phyloP scores from a whole-genome alignment of 1,284 basidiomycete species.

The Anthracocystis panici-leucophaei region DNA sequence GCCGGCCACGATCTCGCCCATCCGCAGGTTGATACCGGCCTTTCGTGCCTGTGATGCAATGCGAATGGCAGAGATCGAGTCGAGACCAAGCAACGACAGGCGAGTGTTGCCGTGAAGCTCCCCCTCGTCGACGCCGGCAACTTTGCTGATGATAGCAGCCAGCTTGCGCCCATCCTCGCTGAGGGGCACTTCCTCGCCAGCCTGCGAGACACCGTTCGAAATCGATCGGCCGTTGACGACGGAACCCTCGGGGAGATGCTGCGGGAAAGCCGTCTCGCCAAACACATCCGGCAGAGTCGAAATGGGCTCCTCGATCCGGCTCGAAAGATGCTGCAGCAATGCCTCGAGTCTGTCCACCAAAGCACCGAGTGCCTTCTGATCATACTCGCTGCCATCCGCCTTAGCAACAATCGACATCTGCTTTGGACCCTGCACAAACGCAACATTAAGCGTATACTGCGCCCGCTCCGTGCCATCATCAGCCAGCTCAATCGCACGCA shows the following conservation, averaged over 20 bases:
- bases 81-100: constrained; percentile 58
- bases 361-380: constrained; percentile 16
- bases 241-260: constrained; percentile 8
- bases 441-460: constrained; percentile 64
- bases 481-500: constrained; percentile 14
- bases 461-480: constrained; percentile 21
- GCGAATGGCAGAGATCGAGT: constrained; percentile 65
- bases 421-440: constrained; percentile 45
- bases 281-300: constrained; percentile 20
- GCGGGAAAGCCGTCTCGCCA: constrained; percentile 11
- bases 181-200: constrained; percentile 8
- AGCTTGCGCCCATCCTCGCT: constrained; percentile 38
- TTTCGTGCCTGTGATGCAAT: constrained; percentile 56
- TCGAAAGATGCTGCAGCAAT: constrained; percentile 30
- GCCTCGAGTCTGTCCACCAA: constrained; percentile 35
- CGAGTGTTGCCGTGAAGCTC: constrained; percentile 41
- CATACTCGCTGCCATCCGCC: constrained; percentile 37
- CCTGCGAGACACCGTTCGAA: constrained; percentile 4
- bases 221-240: not conserved
- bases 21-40: constrained; percentile 41
- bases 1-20: constrained; percentile 56
- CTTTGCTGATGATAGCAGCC: constrained; percentile 40
- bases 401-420: constrained; percentile 48
- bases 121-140: constrained; percentile 26
- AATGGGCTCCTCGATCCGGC: constrained; percentile 11